Conservation (phyloP, 805 yeast species). For the Barnettozyma pratensis region DNA sequence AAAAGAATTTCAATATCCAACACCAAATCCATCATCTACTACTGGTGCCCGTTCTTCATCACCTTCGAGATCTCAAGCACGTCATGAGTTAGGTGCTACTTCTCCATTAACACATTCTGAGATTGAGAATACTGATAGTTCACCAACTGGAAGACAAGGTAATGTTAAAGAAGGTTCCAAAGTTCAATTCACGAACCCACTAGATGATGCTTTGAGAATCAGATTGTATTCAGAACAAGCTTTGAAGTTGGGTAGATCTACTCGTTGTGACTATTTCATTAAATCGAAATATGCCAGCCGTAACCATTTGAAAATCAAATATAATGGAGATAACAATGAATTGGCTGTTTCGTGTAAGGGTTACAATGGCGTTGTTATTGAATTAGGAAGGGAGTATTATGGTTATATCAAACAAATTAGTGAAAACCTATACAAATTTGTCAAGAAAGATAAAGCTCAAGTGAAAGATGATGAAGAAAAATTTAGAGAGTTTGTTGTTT, state of each 20-base stretch:
- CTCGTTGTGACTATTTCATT: conserved; percentile 43
- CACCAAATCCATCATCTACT: conserved; percentile 69
- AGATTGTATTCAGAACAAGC: conserved; percentile 17
- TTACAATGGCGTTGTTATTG: conserved; percentile 70
- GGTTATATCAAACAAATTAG: conserved; percentile 22
- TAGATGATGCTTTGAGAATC: conserved; percentile 13
- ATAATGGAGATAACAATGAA: conserved; percentile 33
- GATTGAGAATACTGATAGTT: neutral
- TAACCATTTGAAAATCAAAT: conserved; percentile 52
- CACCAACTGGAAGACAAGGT: neutral
- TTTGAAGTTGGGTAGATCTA: conserved; percentile 48
- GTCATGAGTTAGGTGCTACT: neutral
- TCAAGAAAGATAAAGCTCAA: conserved; percentile 9
- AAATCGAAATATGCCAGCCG: conserved; percentile 60
- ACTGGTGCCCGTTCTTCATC: conserved; percentile 36
- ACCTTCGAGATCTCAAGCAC: conserved; percentile 19
- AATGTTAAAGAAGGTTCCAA: neutral
- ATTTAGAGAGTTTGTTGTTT: conserved; percentile 41
- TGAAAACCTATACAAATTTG: conserved; percentile 23
- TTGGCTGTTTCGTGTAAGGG: conserved; percentile 69
- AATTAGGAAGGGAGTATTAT: conserved; percentile 48
- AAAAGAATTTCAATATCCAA: conserved; percentile 44
- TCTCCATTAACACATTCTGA: neutral
- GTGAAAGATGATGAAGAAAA: conserved; percentile 11
- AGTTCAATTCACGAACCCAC: neutral